Conservation (phyloP, 2,329 filamentous ascomycete species). For the Colletotrichum sp. region DNA sequence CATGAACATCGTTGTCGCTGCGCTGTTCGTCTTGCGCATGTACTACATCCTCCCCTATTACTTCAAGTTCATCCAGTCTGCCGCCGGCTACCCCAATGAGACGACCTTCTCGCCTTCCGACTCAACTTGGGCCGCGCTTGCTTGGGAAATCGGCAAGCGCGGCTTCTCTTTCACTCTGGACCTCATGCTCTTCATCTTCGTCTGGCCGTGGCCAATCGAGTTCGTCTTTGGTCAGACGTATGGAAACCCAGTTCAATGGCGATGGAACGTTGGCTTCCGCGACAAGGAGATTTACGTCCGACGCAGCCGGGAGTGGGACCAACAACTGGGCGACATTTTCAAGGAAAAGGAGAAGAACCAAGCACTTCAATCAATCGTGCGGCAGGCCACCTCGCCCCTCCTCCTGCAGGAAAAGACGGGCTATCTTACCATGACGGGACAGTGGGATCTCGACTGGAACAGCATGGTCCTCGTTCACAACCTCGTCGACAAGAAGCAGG, state of each 20-base stretch:
- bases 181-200: constrained; percentile 69
- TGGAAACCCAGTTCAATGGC: constrained; percentile 74
- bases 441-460: constrained; percentile 88
- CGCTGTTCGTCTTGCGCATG: constrained; percentile 70
- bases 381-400: constrained; percentile 71
- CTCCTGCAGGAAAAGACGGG: constrained; percentile 80
- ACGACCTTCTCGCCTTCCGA: constrained; percentile 66
- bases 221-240: constrained; percentile 67
- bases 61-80: constrained; percentile 65
- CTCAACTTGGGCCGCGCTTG: constrained; percentile 61
- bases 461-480: constrained; percentile 77
- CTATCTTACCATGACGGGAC: constrained; percentile 81
- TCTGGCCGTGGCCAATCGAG: constrained; percentile 76
- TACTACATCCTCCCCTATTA: constrained; percentile 77
- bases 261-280: constrained; percentile 76
- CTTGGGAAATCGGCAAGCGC: constrained; percentile 62
- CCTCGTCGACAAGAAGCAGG: constrained; percentile 68
- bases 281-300: constrained; percentile 82
- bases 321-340: constrained; percentile 59
- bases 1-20: constrained; percentile 73
- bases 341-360: constrained; percentile 55
- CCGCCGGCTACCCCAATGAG: constrained; percentile 70
- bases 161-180: constrained; percentile 74
- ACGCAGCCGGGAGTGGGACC: constrained; percentile 76
- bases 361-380: constrained; percentile 66